Percentiles rank a stretch among this genome's conserved stretches.
These are phyloP conservation scores for Cucumis hystrix DNA, from an alignment of 306 rosid species.

Conservation along the genomic window DNA sequence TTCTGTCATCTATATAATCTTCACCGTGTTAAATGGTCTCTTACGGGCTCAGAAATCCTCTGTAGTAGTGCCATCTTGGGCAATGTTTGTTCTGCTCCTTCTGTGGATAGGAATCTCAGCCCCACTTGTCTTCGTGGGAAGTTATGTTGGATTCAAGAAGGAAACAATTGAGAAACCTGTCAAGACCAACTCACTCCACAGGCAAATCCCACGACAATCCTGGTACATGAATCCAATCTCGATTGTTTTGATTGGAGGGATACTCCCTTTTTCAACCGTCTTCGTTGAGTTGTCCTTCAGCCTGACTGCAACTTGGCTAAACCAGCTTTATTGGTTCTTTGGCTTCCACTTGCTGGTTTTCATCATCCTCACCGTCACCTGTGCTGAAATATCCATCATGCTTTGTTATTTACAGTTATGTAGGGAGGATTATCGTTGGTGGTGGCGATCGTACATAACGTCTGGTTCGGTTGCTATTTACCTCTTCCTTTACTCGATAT, in stretches of 20 bases:
- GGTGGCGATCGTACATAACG: conserved; percentile 71
- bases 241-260: conserved; percentile 53
- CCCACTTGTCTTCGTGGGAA: conserved; percentile 67
- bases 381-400: conserved; percentile 60
- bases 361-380: conserved; percentile 47
- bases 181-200: conserved; percentile 59
- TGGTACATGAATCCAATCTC: conserved; percentile 67
- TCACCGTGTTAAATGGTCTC: conserved; percentile 41
- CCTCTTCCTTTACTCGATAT: conserved; percentile 54
- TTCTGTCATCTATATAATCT: conserved; percentile 30
- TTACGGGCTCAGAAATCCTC: conserved; percentile 66
- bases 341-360: conserved; percentile 66
- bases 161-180: conserved; percentile 59
- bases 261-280: conserved; percentile 69
- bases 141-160: conserved; percentile 61
- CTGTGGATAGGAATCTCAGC: conserved; percentile 63
- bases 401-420: conserved; percentile 70
- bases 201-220: conserved; percentile 70
- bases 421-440: conserved; percentile 73
- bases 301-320: conserved; percentile 67
- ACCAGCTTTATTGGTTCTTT: conserved; percentile 62
- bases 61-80: conserved; percentile 63
- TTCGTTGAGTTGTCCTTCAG: conserved; percentile 56
- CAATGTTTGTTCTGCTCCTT: conserved; percentile 50
- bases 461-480: conserved; percentile 62